Evolutionary conservation across 2,329 filamentous ascomycete genomes (phyloP), one percentile per base, ranked within the genome.

Genomic region (Canariomyces notabilis): DNA sequence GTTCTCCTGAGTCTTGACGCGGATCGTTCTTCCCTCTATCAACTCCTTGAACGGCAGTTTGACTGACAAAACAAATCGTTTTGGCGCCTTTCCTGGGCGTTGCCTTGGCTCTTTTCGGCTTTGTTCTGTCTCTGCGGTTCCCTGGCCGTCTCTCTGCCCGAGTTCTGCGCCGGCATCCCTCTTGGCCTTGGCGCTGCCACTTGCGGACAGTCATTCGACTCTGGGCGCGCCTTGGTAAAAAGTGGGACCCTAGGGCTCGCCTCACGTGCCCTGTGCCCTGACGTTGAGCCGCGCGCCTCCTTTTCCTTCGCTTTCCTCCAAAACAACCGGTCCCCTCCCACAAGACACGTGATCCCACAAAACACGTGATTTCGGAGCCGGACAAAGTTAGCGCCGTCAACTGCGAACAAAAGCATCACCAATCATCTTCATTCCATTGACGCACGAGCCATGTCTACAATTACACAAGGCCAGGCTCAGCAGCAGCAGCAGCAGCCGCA

Each of bases 21-120:
- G 49, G 44, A 41, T 53, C 51, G 40, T 44, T 57, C 56, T 53
- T 50, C 52, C 41, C 44, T 51, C 50, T 52, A 53, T 49, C 51
- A 45, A 19, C 35, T 45, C 31, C 40, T 29, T 31, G 21, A 29
- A 29, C 32, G 12, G 12, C 9, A 19, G 19, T 44, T 35, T 15
- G 4, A 20, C 23, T 37, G 16, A 18, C 12, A 37, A 32, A 21
- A 20, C 34, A 11, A 23, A 15, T 18, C 34, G 19, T 9, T 26
- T 37, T 44, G 26, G 26, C 26, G 26, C 26, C 16, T 42, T 45
- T 39, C 26, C 16, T 14, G 23, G 12, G 14, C 23, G 12, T 16
- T 18, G 14, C 26, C 33, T 37, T 19, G 33, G 23, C 8, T 18
- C 26, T 35, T 26, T 21, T 35, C 22, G n/a, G 29, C 15, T 12